Percentiles rank a stretch among this genome's conserved stretches.
Evolutionary conservation across 2,329 filamentous ascomycete species (phyloP).

Genomic region (Sclerotiophoma versabilis): DNA sequence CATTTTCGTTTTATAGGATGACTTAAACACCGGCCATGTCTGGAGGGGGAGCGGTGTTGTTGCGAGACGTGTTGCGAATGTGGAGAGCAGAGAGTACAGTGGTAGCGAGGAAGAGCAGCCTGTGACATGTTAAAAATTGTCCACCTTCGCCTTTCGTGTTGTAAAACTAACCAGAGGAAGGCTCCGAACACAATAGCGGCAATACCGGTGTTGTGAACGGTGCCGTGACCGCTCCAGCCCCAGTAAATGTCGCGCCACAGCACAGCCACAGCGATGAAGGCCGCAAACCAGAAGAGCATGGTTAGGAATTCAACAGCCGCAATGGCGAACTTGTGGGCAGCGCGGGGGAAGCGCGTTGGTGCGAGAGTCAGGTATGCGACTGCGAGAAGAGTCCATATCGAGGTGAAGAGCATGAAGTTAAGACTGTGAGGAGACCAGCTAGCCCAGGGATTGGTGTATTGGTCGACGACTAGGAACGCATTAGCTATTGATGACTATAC

Average conservation of each 20-base stretch:
- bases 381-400: conserved; percentile 74
- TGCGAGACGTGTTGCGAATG: conserved; percentile 51
- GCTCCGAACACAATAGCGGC: conserved; percentile 73
- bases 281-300: conserved; percentile 90
- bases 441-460: conserved; percentile 57
- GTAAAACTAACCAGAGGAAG: conserved; percentile 66
- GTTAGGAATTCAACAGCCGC: conserved; percentile 75
- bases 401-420: conserved; percentile 82
- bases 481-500: not conserved
- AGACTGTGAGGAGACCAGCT: conserved; percentile 62
- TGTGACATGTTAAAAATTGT: conserved; percentile 33
- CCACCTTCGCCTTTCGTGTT: too few relatives aligned
- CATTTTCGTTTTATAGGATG: too few relatives aligned
- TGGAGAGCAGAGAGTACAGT: conserved; percentile 58
- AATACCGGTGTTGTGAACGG: conserved; percentile 64
- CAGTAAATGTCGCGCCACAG: conserved; percentile 62
- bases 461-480: conserved; percentile 54
- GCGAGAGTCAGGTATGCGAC: conserved; percentile 75
- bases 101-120: conserved; percentile 61
- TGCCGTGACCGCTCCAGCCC: conserved; percentile 51
- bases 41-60: conserved; percentile 42
- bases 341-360: conserved; percentile 64
- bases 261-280: conserved; percentile 78
- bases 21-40: conserved; percentile 50
- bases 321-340: conserved; percentile 73